A percentile compares a stretch with the other conserved stretches of the same genome.
These are phyloP conservation scores for Secale cereale DNA, from an alignment of 176 grass and related monocot genomes.

Conservation along the genomic window DNA sequence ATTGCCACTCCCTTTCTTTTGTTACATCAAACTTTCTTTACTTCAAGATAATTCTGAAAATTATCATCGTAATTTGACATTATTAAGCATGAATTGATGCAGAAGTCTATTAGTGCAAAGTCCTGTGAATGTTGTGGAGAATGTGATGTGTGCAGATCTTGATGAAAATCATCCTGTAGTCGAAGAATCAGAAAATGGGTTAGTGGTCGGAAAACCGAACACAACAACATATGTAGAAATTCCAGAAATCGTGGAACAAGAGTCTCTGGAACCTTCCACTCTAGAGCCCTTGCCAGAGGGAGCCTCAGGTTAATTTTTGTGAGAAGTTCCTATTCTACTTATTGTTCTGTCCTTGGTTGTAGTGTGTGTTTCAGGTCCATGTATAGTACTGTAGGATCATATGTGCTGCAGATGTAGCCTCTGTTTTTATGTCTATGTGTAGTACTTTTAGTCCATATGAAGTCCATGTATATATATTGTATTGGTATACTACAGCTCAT, in stretches of 20 bases:
- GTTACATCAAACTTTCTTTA: neutral
- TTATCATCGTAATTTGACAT: slow-evolving; percentile 27
- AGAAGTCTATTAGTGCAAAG: slow-evolving; percentile 25
- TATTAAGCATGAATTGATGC: slow-evolving; percentile 29
- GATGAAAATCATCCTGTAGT: slow-evolving; percentile 1
- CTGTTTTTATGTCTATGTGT: no score
- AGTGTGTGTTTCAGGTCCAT: no score
- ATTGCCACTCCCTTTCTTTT: slow-evolving; percentile 11
- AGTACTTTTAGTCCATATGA: no score
- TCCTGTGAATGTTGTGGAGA: slow-evolving; percentile 23
- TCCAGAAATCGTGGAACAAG: slow-evolving; percentile 3
- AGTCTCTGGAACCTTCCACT: slow-evolving; percentile 27
- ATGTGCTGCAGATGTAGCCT: no score
- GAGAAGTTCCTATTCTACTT: neutral
- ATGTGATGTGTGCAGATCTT: neutral
- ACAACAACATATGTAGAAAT: neutral
- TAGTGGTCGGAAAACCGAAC: slow-evolving; percentile 31
- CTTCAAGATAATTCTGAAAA: neutral
- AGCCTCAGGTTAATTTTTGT: slow-evolving; percentile 43
- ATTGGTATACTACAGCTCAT: no score
- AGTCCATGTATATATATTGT: no score
- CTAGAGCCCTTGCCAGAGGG: slow-evolving; percentile 37
- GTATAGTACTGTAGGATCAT: no score
- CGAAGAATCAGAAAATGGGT: slow-evolving; percentile 35
- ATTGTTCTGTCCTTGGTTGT: no score